Base-by-base conservation (phyloP, 805 yeast genomes). In the Saccharomycopsis sp. region DNA sequence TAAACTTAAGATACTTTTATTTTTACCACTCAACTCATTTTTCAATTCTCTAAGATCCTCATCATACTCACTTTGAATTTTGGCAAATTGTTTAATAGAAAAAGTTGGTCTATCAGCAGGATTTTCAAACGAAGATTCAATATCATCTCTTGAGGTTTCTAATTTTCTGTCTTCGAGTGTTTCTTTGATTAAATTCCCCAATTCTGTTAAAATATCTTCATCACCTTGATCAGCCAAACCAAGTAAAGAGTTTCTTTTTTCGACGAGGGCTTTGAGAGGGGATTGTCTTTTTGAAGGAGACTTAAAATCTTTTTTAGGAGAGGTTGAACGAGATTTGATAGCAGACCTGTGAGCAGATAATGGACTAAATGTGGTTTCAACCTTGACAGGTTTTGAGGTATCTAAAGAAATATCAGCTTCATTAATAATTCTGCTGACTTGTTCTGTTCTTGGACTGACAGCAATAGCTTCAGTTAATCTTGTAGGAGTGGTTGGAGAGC, bases 381-480 rank as follows among this genome's bases (percentile, higher is more conserved):
- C 39, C 10, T 25, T 42, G 3, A 39, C 42, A 4, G 48, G 48
- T 14, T 29, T 28, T 15, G 49, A 36, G 10, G 49, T 37, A 20
- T 50, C 52, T 32, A 51, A 34, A 14, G 41, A 33, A 9, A 46
- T 34, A 29, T 47, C 47, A n/a, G 47, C 34, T 25, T 48, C 52
- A 15, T 51, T 53, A 14, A 52, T 44, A 9, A 45, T 39, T 15
- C 44, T 31, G 26, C 46, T 41, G 19, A 41, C 39, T 36, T 59
- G 62, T 31, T 56, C 63, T 18, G 56, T 53, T 5, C 47, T 44
- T 18, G 61, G 62, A 31, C 56, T 52, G 5, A 48, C 41, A 3
- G 62, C 57, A 20, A 51, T 51, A 3, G 63, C 53, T 39, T 59
- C 58, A 5, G 62, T 56, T 4, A 52, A 38, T 12, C 61, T 50